Percentiles rank a stretch among this genome's conserved stretches.
Conservation (phyloP, 2,329 filamentous ascomycete genomes). For the Fusarium praegraminearum region DNA sequence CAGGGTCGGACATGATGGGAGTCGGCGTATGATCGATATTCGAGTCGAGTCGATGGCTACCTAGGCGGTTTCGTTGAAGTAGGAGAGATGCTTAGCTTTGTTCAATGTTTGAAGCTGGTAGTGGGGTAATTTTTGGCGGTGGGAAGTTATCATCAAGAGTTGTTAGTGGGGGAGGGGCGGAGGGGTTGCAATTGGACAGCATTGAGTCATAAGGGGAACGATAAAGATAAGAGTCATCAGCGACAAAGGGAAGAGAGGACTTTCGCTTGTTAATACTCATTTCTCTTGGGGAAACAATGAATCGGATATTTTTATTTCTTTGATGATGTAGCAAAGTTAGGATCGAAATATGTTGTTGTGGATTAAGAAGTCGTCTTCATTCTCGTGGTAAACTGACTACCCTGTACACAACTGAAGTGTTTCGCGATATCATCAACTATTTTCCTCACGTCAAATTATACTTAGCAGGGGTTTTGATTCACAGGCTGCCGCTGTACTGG, state of each 20-base stretch:
- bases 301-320: not conserved
- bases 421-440: not conserved
- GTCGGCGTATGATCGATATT: slow-evolving; percentile 8
- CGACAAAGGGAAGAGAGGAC: not conserved
- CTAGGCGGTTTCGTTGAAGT: slow-evolving; percentile 7
- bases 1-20: slow-evolving; percentile 43
- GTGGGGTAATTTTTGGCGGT: slow-evolving; percentile 47
- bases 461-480: not conserved
- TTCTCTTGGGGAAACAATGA: not conserved
- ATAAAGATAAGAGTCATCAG: slow-evolving; percentile 15
- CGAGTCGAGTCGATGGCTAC: slow-evolving; percentile 1
- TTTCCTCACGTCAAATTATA: not conserved
- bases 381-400: not conserved
- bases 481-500: not conserved
- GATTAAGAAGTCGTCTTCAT: not conserved
- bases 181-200: slow-evolving; percentile 29
- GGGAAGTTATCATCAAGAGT: slow-evolving; percentile 40
- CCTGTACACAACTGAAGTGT: not conserved
- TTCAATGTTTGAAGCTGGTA: slow-evolving; percentile 38
- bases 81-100: slow-evolving; percentile 13
- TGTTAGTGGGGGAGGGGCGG: slow-evolving; percentile 45
- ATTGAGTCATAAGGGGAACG: slow-evolving; percentile 37
- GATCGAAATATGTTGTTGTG: not conserved
- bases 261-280: not conserved
- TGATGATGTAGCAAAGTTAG: not conserved